A percentile compares a stretch with the other conserved stretches of the same genome.
phyloP scores from a whole-genome alignment of 306 rosid genomes.

The Castanea mollissima region DNA sequence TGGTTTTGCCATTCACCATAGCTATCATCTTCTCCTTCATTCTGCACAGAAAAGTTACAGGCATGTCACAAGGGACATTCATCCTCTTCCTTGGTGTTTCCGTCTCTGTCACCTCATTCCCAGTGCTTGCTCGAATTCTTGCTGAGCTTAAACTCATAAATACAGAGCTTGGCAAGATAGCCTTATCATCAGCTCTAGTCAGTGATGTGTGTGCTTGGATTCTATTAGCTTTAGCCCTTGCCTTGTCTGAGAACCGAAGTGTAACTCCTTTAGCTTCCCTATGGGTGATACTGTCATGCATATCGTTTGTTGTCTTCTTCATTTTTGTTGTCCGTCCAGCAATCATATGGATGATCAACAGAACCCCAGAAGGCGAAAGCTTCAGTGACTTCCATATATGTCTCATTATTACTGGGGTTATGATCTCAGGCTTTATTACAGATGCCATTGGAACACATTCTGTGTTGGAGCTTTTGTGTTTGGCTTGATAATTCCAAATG shows the following conservation, averaged over 20 bases:
- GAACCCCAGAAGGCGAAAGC: slow-evolving; percentile 84
- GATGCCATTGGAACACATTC: slow-evolving; percentile 93
- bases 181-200: slow-evolving; percentile 64
- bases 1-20: slow-evolving; percentile 61
- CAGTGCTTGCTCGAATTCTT: slow-evolving; percentile 70
- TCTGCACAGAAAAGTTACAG: not conserved
- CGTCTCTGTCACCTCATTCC: slow-evolving; percentile 73
- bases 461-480: slow-evolving; percentile 92
- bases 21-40: slow-evolving; percentile 38
- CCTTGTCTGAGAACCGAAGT: slow-evolving; percentile 53
- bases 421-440: slow-evolving; percentile 82
- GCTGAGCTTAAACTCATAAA: slow-evolving; percentile 79
- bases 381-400: slow-evolving; percentile 72
- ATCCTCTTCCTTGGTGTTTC: slow-evolving; percentile 72
- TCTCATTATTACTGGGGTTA: slow-evolving; percentile 80
- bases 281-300: slow-evolving; percentile 70
- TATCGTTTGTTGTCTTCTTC: slow-evolving; percentile 56
- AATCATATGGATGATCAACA: slow-evolving; percentile 55
- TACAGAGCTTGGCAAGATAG: slow-evolving; percentile 70
- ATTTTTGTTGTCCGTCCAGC: slow-evolving; percentile 56
- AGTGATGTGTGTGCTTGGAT: slow-evolving; percentile 90
- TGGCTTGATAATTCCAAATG: slow-evolving; percentile 84
- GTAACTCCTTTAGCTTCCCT: slow-evolving; percentile 56
- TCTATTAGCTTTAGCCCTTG: slow-evolving; percentile 75
- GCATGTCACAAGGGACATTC: slow-evolving; percentile 19